phyloP scores from a whole-genome alignment of 169 alveolate genomes.

The Cyclospora cayetanensis region DNA sequence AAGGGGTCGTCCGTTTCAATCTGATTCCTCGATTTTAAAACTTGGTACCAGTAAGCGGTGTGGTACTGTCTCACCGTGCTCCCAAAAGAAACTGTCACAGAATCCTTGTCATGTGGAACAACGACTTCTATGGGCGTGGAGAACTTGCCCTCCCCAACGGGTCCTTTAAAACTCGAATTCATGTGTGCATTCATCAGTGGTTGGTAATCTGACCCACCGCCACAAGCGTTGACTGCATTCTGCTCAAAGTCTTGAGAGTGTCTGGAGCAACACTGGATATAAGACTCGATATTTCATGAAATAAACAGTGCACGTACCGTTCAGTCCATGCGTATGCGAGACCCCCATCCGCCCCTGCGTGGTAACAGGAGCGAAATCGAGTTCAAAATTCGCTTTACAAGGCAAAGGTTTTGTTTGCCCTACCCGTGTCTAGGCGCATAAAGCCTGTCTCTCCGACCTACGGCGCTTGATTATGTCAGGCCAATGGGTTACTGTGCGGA shows the following conservation, averaged over 20 bases:
- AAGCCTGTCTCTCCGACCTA: conserved; percentile 81
- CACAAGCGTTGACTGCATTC: conserved; percentile 75
- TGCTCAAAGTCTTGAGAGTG: conserved; percentile 75
- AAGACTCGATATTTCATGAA: not conserved
- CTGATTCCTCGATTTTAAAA: not conserved
- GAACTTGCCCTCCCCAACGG: conserved; percentile 76
- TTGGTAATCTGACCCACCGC: conserved; percentile 30
- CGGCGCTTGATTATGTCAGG: not conserved
- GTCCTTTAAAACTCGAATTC: conserved; percentile 24
- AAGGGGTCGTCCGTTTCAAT: conserved; percentile 75
- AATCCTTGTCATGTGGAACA: conserved; percentile 66
- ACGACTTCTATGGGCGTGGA: conserved; percentile 74
- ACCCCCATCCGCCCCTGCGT: conserved; percentile 61
- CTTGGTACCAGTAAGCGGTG: not conserved
- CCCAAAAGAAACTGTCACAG: conserved; percentile 66
- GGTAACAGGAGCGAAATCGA: conserved; percentile 43
- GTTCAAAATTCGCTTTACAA: not conserved
- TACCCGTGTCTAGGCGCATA: conserved; percentile 66
- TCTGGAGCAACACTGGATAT: not conserved
- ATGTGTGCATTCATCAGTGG: not conserved
- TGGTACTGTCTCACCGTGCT: conserved; percentile 37
- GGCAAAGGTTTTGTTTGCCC: not conserved
- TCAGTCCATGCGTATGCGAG: conserved; percentile 73
- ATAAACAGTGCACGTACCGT: not conserved
- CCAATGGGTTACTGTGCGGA: not conserved